Evolutionary conservation across 495 filamentous ascomycete genomes (phyloP).

Genomic region (Neurospora sp.): DNA sequence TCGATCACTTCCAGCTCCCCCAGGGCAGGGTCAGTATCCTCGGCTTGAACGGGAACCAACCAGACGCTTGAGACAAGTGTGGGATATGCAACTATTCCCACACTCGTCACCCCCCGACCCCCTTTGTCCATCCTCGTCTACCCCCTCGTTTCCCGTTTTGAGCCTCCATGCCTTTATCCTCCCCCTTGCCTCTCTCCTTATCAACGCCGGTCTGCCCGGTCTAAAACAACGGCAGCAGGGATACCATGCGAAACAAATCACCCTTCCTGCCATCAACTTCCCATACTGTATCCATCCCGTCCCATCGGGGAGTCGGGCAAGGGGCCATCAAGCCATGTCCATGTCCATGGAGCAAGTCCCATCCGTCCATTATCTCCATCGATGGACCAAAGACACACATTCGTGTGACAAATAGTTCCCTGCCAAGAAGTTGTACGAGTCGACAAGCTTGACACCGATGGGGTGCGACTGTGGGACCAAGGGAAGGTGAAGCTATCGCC

Average conservation of each 20-base stretch:
- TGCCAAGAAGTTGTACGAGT: background rate
- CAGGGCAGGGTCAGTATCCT: background rate
- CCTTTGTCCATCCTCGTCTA: background rate
- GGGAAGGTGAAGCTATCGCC: background rate
- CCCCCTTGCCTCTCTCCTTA: background rate
- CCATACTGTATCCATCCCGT: background rate
- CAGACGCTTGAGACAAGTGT: background rate
- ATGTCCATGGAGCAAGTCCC: background rate
- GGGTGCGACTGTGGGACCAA: background rate
- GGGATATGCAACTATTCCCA: background rate
- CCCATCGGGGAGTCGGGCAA: background rate
- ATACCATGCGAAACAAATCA: background rate
- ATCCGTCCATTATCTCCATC: background rate
- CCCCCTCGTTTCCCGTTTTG: background rate
- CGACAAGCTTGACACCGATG: background rate
- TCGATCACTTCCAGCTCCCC: background rate
- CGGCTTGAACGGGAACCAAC: background rate
- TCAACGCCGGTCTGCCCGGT: background rate
- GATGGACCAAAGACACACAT: background rate
- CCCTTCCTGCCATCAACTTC: background rate
- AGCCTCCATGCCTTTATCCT: background rate
- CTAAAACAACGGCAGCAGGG: background rate
- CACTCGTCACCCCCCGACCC: background rate
- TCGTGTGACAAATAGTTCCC: background rate
- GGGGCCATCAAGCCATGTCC: background rate